Base-by-base conservation (phyloP, 345 rosid genomes). In the Lumnitzera racemosa region DNA sequence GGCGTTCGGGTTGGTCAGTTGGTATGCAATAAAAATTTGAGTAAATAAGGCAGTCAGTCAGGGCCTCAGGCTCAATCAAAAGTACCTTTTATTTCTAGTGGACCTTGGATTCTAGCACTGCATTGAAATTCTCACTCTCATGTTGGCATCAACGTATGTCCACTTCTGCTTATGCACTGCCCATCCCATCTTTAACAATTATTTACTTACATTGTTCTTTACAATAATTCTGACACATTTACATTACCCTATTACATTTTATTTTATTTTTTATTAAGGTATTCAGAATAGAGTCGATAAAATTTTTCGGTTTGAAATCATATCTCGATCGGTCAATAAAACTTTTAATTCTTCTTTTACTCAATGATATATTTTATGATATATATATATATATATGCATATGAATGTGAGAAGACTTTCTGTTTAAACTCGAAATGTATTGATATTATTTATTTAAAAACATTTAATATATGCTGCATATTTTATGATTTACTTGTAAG, bases 31-130 rank as follows among this genome's bases (percentile, higher is more conserved):
- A 17, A 48, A 9, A 49, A 61, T n/a, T n/a, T 55, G 54, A 59
- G 63, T 11, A 25, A 36, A 5, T 20, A 20, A 46, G n/a, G 61
- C 50, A 58, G 15, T 9, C 43, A 27, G 1, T 56, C 29, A 3
- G 1, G 24, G 50, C 20, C 52, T 7, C 46, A 52, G 55, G 14
- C 14, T 53, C 49, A 10, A 53, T 12, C 47, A 2, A 46, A 66
- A n/a, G 54, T 5, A 25, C 55, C 55, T 60, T 52, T 11, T 54
- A 14, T 49, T 14, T 49, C 13, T 4, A 1, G 11, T 2, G 43
- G 43, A 36, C 43, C 7, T 62, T 80, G 85, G 88, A 81, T 77
- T 68, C 84, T 82, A 27, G 62, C 50, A 50, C 62, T 50, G 68
- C 51, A 50, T 65, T 49, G 68, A 57, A 50, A 57, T 50, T 65